A percentile compares a stretch with the other conserved stretches of the same genome.
phyloP scores from a whole-genome alignment of 2,329 filamentous ascomycete genomes.

The Botrytis cinerea region DNA sequence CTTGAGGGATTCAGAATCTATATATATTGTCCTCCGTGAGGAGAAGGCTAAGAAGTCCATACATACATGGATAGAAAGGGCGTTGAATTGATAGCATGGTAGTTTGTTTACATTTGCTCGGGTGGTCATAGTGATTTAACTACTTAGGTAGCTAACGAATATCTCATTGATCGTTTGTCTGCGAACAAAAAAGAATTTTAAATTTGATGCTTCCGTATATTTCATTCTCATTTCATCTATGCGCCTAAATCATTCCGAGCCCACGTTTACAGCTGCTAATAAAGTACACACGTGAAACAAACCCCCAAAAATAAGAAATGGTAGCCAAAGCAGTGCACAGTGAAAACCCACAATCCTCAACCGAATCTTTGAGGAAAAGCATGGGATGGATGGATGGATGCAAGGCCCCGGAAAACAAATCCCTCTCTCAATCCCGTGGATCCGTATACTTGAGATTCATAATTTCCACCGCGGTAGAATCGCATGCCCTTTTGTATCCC shows the following conservation, averaged over 20 bases:
- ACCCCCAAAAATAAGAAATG: background rate
- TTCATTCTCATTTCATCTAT: background rate
- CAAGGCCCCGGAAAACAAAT: background rate
- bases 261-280: background rate
- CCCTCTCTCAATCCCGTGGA: too few species aligned
- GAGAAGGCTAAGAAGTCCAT: too few species aligned
- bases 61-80: too few species aligned
- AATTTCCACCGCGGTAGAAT: too few species aligned
- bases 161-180: background rate
- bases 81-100: background rate
- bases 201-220: background rate
- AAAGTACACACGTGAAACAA: background rate
- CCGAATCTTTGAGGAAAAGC: background rate
- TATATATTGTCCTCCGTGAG: background rate
- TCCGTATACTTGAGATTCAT: background rate
- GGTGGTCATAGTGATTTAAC: background rate
- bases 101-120: background rate
- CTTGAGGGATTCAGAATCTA: background rate
- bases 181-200: background rate
- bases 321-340: background rate
- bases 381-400: background rate
- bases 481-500: too few species aligned
- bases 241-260: too few species aligned
- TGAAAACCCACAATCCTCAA: background rate
- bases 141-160: fast-evolving